Base-by-base conservation (phyloP, 2,329 filamentous ascomycete genomes). In the Cordyceps tenuipes region DNA sequence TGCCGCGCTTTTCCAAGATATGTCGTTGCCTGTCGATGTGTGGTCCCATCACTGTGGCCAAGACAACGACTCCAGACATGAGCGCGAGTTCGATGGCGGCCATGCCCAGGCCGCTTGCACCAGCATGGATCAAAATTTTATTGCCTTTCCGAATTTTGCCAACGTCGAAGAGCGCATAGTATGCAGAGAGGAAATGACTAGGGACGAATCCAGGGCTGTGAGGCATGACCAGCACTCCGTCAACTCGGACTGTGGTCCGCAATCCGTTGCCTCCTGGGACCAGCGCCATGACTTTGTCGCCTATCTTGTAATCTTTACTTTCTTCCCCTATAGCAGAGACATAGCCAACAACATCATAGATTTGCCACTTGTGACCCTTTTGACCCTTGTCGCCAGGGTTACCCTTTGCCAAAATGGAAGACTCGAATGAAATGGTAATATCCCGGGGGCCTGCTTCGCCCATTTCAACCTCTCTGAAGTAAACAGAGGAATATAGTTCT, bases 81-180 rank as follows among this genome's bases (percentile, higher is more conserved):
- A 64, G 68, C 26, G 76, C 75, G 3, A 81, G 62, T 12, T 72
- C 69, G 3, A 82, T 64, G 2, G 76, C 78, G 10, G 74, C 75
- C 43, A 77, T 70, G 1, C 79, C 79, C 21, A 75, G 69, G 0
- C 71, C 70, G 52, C 77, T 76, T 4, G 75, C 73, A 3, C 73
- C 79, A 10, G 72, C 71, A 56, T 79, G 76, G 19, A 82, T 69
- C 4, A 82, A 69, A 5, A 80, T 69, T 3, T 63, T 71, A 9
- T 70, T 66, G 3, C 65, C 65, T n/a, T 44, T 48, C 7, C 57
- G 53, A 19, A 68, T 56, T 43, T 71, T 67, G 31, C 71, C 73
- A n/a, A 70, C 41, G 26, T 69, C 64, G 3, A 66, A 29, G 7
- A 83, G 66, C 2, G 72, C 73, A 60, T 81, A 75, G 59, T 74